A percentile compares a stretch with the other conserved stretches of the same genome.
Evolutionary conservation across 306 rosid species (phyloP).

Genomic region (Coriaria nepalensis): DNA sequence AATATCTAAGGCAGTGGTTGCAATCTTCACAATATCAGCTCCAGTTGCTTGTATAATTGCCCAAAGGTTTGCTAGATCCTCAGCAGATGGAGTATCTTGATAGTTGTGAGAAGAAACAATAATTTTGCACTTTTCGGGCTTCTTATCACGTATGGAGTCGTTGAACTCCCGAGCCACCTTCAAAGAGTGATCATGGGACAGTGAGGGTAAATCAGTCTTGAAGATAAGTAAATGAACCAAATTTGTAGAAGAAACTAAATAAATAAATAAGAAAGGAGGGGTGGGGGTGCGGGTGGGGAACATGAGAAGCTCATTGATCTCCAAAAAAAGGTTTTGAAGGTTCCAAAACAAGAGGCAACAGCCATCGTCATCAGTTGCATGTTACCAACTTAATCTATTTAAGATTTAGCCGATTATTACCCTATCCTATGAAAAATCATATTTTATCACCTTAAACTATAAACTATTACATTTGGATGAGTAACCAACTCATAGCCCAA

Average conservation of each 20-base stretch:
- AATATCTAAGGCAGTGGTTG: constrained; percentile 78
- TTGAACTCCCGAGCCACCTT: constrained; percentile 74
- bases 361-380: too few species aligned
- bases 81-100: constrained; percentile 62
- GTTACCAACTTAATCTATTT: too few species aligned
- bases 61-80: constrained; percentile 80
- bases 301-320: too few species aligned
- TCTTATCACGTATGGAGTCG: constrained; percentile 51
- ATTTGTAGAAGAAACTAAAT: background rate
- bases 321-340: too few species aligned
- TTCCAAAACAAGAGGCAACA: too few species aligned
- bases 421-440: too few species aligned
- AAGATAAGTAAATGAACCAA: constrained; percentile 12
- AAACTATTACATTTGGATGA: too few species aligned
- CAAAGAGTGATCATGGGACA: constrained; percentile 19
- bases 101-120: constrained; percentile 94
- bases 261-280: too few species aligned
- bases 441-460: too few species aligned
- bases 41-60: constrained; percentile 83
- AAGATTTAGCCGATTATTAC: too few species aligned
- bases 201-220: constrained; percentile 13
- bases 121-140: constrained; percentile 46
- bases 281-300: too few species aligned
- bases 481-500: too few species aligned
- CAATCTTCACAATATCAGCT: constrained; percentile 90